Percentiles rank a stretch among this genome's conserved stretches.
These are phyloP conservation scores for Coemansia sp. DNA, from an alignment of 192 early-diverging fungal species.

Conservation along the genomic window DNA sequence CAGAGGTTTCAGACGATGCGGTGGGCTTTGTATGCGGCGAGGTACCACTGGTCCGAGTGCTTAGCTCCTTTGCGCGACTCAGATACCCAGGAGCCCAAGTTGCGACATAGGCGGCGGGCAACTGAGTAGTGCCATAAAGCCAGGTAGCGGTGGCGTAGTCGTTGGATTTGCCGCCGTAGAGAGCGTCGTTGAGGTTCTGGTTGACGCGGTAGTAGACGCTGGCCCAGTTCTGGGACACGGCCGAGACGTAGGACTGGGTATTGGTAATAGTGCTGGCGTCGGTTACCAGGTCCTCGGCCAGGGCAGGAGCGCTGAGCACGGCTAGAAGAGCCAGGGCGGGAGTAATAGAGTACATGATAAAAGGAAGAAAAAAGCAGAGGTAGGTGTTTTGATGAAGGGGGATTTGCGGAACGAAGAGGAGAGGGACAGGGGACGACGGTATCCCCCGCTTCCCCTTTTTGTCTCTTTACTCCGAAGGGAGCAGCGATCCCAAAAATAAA, in stretches of 20 bases:
- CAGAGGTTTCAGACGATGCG: background rate
- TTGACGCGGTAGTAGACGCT: conserved; percentile 40
- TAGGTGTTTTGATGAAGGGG: background rate
- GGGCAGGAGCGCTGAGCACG: background rate
- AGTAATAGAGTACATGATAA: background rate
- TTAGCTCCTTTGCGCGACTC: conserved; percentile 11
- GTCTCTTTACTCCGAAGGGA: background rate
- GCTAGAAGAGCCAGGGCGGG: conserved; percentile 3
- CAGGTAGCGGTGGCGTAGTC: conserved; percentile 22
- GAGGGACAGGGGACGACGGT: background rate
- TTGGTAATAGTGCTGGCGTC: conserved; percentile 25
- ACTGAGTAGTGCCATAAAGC: conserved; percentile 37
- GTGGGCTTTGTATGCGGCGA: background rate
- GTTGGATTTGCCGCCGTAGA: background rate
- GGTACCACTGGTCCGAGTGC: background rate
- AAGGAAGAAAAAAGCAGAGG: background rate
- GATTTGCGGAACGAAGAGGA: background rate
- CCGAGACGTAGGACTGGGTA: conserved; percentile 12
- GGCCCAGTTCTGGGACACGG: conserved; percentile 21
- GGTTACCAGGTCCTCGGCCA: conserved; percentile 13
- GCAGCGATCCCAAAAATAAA: background rate
- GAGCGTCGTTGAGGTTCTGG: conserved; percentile 15
- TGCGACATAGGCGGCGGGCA: conserved; percentile 19
- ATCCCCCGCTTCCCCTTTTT: background rate
- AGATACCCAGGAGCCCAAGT: conserved; percentile 24